Percentiles rank a stretch among this genome's conserved stretches.
These are phyloP conservation scores for Globisporangium nagaii DNA, from an alignment of 352 stramenopile genomes.

Conservation along the genomic window DNA sequence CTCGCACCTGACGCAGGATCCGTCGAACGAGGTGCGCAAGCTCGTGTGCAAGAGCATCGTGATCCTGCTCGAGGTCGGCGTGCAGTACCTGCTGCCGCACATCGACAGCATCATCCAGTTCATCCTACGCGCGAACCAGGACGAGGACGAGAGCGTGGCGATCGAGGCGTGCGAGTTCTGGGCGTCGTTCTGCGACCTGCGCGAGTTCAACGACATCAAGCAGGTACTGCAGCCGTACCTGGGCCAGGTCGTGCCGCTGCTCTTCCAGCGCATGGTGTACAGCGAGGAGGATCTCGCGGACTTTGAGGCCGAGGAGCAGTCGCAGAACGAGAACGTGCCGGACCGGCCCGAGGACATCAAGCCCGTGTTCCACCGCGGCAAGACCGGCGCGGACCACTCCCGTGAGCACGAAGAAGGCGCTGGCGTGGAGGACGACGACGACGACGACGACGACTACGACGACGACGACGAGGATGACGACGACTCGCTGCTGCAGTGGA, in stretches of 20 bases:
- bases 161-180: conserved; percentile 90
- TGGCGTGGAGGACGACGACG: conserved; percentile 37
- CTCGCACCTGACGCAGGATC: conserved; percentile 82
- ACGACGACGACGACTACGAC: conserved; percentile 88
- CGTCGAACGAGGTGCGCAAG: conserved; percentile 73
- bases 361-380: conserved; percentile 76
- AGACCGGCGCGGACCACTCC: conserved; percentile 22
- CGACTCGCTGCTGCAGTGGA: conserved; percentile 95
- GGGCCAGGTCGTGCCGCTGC: conserved; percentile 87
- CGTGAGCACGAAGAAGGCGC: conserved; percentile 25
- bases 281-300: conserved; percentile 88
- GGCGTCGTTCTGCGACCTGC: conserved; percentile 88
- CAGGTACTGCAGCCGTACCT: conserved; percentile 80
- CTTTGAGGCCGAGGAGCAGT: conserved; percentile 89
- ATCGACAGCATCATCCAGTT: conserved; percentile 91
- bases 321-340: conserved; percentile 80
- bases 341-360: conserved; percentile 91
- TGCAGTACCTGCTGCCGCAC: conserved; percentile 87
- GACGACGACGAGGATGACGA: conserved; percentile 88
- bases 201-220: conserved; percentile 90
- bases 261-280: conserved; percentile 96
- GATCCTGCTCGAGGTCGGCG: conserved; percentile 82
- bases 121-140: conserved; percentile 84
- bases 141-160: conserved; percentile 80
- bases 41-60: conserved; percentile 91